Base-by-base conservation (phyloP, 768 basidiomycete genomes). In the Mycena belliarum region DNA sequence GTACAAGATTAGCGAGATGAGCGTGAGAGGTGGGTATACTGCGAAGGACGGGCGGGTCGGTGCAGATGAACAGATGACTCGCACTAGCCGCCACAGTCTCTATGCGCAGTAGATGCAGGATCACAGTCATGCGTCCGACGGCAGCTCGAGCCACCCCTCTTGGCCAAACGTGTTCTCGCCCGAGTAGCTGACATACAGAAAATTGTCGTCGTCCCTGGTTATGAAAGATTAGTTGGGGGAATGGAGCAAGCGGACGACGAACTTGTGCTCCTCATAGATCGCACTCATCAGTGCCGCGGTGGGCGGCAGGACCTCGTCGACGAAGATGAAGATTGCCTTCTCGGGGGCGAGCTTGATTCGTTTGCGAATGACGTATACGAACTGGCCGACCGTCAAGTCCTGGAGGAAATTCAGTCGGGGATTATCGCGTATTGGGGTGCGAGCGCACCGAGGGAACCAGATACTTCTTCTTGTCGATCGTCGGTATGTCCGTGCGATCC, bases 391-490 rank as follows among this genome's bases (percentile, higher is more conserved):
- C 40, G 95, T 98, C 55, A 97, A 78, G 76, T 98, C 95, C 94
- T 98, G 64, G 28, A 35, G 24, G 52, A 28, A 33, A 40, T 49
- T 46, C 51, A 49, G 53, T 44, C 21, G 15, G 44, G 15, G 45
- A 16, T 32, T 24, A 41, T 11, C 21, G n/a, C 64, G 37, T 24
- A 25, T 40, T 53, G 33, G 35, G n/a, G 40, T 25, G 42, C 35
- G 1, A 47, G 73, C 90, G 68, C 68, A 96, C 96, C 53, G 95
- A 95, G 42, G 97, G 97, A 11, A 99, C 97, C 51, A 99, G 82
- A 67, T 99, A 99, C 82, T 99, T 99, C 95, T 99, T 98, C 91
- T 99, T 99, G 83, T 99, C 97, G 72, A 99, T 98, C 26, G 95
- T 95, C 0, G 95, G 93, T 73, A 99, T 98, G 78, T 99, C 97